Evolutionary conservation across 208 protist genomes (phyloP).

Genomic region (Plasmodiophora brassicae): DNA sequence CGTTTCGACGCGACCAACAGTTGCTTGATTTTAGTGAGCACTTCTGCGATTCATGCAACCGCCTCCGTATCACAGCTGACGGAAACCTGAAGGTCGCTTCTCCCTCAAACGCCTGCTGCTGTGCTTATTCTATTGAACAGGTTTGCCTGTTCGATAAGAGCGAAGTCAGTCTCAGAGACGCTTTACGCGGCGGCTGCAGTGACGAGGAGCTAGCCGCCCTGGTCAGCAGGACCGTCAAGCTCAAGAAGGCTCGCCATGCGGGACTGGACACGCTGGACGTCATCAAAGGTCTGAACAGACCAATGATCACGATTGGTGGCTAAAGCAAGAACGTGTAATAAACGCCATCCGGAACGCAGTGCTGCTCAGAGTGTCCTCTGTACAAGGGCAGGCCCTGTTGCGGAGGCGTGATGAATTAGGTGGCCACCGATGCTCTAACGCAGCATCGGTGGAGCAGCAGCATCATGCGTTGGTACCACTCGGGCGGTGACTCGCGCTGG

Average conservation of each 20-base stretch:
- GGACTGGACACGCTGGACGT: conserved; percentile 57
- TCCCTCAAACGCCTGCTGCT: background rate
- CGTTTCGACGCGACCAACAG: too few species aligned
- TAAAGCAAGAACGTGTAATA: too few species aligned
- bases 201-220: conserved; percentile 47
- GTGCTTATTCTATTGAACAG: conserved; percentile 25
- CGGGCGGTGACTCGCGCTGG: too few species aligned
- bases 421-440: too few species aligned
- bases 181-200: conserved; percentile 52
- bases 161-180: conserved; percentile 64
- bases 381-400: too few species aligned
- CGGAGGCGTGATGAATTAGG: too few species aligned
- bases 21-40: conserved; percentile 52
- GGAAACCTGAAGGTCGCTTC: conserved; percentile 65
- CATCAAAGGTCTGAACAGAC: conserved; percentile 59
- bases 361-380: too few species aligned
- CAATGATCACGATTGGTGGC: conserved; percentile 74
- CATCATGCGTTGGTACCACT: too few species aligned
- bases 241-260: conserved; percentile 66
- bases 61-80: conserved; percentile 67
- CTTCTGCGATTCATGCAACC: conserved; percentile 71
- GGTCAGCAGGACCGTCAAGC: conserved; percentile 54
- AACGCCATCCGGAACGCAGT: too few species aligned
- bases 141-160: conserved; percentile 68
- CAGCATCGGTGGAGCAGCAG: too few species aligned